These are phyloP conservation scores for Aegilops sharonensis DNA, from an alignment of 176 grass and related monocot species.

Conservation along the genomic window DNA sequence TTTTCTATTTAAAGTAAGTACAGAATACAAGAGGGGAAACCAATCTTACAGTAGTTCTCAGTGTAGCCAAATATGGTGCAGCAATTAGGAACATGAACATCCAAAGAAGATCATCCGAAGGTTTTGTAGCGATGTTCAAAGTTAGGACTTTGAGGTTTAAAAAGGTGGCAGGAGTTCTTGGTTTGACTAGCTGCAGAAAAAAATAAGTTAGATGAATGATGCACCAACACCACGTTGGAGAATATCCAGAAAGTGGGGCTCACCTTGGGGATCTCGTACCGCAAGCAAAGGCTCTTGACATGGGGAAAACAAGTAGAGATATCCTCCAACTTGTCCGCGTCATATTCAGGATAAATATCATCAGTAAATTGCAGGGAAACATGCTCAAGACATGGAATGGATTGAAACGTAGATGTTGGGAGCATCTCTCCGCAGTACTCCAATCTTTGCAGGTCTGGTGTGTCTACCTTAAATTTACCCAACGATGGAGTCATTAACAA, in stretches of 20 bases:
- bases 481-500: background rate
- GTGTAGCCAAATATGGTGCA: no score
- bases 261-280: slow-evolving; percentile 2
- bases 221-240: background rate
- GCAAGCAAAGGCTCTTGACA: background rate
- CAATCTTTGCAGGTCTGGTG: background rate
- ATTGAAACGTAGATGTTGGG: background rate
- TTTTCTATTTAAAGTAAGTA: no score
- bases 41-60: no score
- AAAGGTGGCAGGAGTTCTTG: background rate
- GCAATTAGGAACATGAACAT: no score
- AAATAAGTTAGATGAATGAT: background rate
- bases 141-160: background rate
- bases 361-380: background rate
- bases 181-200: background rate
- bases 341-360: background rate
- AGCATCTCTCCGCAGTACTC: background rate
- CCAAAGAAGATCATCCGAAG: background rate
- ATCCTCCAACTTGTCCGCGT: background rate
- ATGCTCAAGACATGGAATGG: background rate
- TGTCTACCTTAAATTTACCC: background rate
- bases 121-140: background rate
- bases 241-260: background rate
- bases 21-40: no score
- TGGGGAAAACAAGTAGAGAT: slow-evolving; percentile 1